Conservation (phyloP, 176 grass and related monocot genomes). For the Ensete glaucum region DNA sequence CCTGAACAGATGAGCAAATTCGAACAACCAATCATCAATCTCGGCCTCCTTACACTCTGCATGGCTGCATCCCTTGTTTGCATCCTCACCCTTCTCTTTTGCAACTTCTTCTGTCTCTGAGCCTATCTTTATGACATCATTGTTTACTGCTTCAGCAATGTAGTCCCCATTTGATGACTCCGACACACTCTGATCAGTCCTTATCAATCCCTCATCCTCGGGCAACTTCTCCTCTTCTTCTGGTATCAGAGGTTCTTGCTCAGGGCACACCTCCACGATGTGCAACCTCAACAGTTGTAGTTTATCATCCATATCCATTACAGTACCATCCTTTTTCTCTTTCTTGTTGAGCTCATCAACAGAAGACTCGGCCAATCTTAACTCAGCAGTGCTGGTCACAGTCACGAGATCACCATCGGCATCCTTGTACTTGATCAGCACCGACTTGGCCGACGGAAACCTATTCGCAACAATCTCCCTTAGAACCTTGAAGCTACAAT, state of each 20-base stretch:
- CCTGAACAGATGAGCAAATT: slow-evolving; percentile 88
- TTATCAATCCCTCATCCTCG: slow-evolving; percentile 45
- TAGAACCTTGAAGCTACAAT: slow-evolving; percentile 48
- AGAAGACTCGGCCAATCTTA: slow-evolving; percentile 63
- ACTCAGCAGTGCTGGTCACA: slow-evolving; percentile 57
- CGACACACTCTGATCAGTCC: slow-evolving; percentile 33
- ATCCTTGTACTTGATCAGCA: slow-evolving; percentile 92
- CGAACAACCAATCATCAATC: slow-evolving; percentile 92
- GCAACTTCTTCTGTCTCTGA: slow-evolving; percentile 15
- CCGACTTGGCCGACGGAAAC: slow-evolving; percentile 81
- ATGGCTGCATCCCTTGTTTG: slow-evolving; percentile 68
- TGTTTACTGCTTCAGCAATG: slow-evolving; percentile 10
- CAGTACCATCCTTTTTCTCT: slow-evolving; percentile 20
- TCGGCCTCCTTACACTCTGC: slow-evolving; percentile 94
- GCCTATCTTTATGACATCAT: slow-evolving; percentile 29
- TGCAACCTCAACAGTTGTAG: slow-evolving; percentile 57
- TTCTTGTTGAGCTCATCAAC: slow-evolving; percentile 23
- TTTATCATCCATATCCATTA: slow-evolving; percentile 28
- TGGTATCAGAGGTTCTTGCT: slow-evolving; percentile 54
- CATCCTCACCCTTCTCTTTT: slow-evolving; percentile 11
- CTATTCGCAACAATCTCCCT: slow-evolving; percentile 57
- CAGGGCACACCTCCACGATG: slow-evolving; percentile 73
- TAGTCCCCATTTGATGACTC: slow-evolving; percentile 16
- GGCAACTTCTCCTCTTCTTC: slow-evolving; percentile 45
- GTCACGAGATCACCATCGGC: slow-evolving; percentile 87